Conservation (phyloP, 2,329 filamentous ascomycete genomes). For the Cryoendolithus antarcticus region DNA sequence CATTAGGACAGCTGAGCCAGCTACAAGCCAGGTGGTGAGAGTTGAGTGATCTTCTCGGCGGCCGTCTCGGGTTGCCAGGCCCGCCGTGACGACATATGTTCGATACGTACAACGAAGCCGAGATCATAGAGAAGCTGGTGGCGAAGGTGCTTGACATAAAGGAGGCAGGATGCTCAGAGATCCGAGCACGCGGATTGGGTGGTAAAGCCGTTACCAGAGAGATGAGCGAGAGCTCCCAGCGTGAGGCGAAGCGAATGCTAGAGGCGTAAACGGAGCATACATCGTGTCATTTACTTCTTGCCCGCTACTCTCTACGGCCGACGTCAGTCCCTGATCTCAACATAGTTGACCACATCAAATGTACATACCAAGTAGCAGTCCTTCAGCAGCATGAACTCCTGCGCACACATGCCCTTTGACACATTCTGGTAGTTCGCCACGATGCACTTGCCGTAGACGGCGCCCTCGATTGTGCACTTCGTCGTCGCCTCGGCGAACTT, state of each 20-base stretch:
- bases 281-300: slow-evolving; percentile 11
- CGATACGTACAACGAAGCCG: slow-evolving; percentile 20
- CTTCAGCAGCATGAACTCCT: slow-evolving; percentile 75
- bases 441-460: slow-evolving; percentile 83
- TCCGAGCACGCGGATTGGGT: slow-evolving; percentile 43
- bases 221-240: slow-evolving; percentile 30
- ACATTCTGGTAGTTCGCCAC: slow-evolving; percentile 80
- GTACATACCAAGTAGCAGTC: slow-evolving; percentile 60
- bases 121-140: slow-evolving; percentile 40
- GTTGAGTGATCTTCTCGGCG: no score
- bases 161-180: slow-evolving; percentile 38
- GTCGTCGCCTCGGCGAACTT: slow-evolving; percentile 54
- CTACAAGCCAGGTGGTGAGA: no score
- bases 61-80: no score
- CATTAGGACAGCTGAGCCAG: no score
- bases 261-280: slow-evolving; percentile 2
- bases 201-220: slow-evolving; percentile 32
- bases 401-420: slow-evolving; percentile 77
- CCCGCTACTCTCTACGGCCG: slow-evolving; percentile 16
- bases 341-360: neutral
- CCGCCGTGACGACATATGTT: slow-evolving; percentile 21
- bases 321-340: slow-evolving; percentile 2
- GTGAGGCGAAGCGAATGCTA: slow-evolving; percentile 15
- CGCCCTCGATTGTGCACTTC: slow-evolving; percentile 58
- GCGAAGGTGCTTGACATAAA: slow-evolving; percentile 40